These are phyloP conservation scores for Graphilbum ipis-grandicollis DNA, from an alignment of 2,329 filamentous ascomycete genomes.

Conservation along the genomic window DNA sequence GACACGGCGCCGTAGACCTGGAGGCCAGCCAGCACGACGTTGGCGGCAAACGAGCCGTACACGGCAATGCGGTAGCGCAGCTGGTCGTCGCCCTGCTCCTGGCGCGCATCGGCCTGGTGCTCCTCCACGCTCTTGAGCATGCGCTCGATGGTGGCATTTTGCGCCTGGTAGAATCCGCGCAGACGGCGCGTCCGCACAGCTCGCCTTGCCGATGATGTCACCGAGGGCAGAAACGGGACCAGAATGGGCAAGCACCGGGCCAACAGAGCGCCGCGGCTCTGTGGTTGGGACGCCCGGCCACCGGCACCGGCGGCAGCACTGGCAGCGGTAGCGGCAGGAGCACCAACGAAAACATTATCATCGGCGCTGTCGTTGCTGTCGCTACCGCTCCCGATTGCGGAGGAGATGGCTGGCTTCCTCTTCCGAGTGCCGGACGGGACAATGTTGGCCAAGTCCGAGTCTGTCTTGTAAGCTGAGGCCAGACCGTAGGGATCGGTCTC, in stretches of 20 bases:
- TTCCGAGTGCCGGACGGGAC: conserved; percentile 67
- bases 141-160: conserved; percentile 87
- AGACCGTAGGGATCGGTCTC: conserved; percentile 73
- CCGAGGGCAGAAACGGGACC: conserved; percentile 15
- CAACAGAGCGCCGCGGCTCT: conserved; percentile 6
- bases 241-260: conserved; percentile 14
- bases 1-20: conserved; percentile 81
- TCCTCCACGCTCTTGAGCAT: conserved; percentile 87
- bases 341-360: background rate
- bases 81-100: conserved; percentile 67
- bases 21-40: conserved; percentile 58
- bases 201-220: conserved; percentile 15
- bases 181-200: conserved; percentile 25
- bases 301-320: background rate
- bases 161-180: conserved; percentile 68
- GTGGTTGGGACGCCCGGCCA: background rate
- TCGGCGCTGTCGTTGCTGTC: background rate
- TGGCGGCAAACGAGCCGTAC: conserved; percentile 58
- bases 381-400: background rate
- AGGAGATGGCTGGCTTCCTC: conserved; percentile 19
- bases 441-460: conserved; percentile 59
- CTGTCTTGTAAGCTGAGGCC: conserved; percentile 58
- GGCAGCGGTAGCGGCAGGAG: too few species aligned
- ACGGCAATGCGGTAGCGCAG: conserved; percentile 53
- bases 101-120: conserved; percentile 64